phyloP scores from a whole-genome alignment of 2,329 filamentous ascomycete genomes.

The Reticulascus tulasneorum region DNA sequence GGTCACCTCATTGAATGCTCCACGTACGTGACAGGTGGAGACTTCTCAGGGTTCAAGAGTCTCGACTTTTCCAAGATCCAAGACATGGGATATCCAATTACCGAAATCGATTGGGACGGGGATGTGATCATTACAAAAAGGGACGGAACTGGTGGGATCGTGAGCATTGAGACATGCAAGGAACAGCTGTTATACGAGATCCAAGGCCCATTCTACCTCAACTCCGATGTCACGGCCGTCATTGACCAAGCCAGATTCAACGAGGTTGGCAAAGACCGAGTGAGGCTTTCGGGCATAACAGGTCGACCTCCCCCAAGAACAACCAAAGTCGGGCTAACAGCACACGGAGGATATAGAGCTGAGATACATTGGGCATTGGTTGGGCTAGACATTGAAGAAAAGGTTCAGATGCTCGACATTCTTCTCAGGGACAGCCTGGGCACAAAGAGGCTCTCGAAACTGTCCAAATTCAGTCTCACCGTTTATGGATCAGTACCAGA shows the following conservation, averaged over 20 bases:
- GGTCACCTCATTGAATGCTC: slow-evolving; percentile 49
- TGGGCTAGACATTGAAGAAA: slow-evolving; percentile 38
- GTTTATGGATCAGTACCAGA: slow-evolving; percentile 31
- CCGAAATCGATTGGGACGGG: slow-evolving; percentile 41
- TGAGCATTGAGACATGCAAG: slow-evolving; percentile 27
- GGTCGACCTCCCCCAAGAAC: slow-evolving; percentile 30
- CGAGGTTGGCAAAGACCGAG: slow-evolving; percentile 32
- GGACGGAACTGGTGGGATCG: slow-evolving; percentile 30
- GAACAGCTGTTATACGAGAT: slow-evolving; percentile 42
- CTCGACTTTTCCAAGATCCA: slow-evolving; percentile 24
- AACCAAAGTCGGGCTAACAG: slow-evolving; percentile 39
- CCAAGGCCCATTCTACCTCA: slow-evolving; percentile 39
- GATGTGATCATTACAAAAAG: slow-evolving; percentile 43
- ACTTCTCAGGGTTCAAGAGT: slow-evolving; percentile 46
- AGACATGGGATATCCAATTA: slow-evolving; percentile 45
- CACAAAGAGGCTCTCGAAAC: slow-evolving; percentile 27
- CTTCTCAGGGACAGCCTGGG: slow-evolving; percentile 31
- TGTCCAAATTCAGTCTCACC: slow-evolving; percentile 28
- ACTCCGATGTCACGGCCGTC: slow-evolving; percentile 38
- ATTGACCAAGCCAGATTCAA: slow-evolving; percentile 39
- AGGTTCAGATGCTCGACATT: slow-evolving; percentile 39
- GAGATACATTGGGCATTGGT: slow-evolving; percentile 40
- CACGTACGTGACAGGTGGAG: slow-evolving; percentile 47
- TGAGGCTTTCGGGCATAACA: slow-evolving; percentile 22
- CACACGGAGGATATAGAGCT: slow-evolving; percentile 39